Base-by-base conservation (phyloP, 2,329 filamentous ascomycete genomes). In the Phialocephala subalpina region DNA sequence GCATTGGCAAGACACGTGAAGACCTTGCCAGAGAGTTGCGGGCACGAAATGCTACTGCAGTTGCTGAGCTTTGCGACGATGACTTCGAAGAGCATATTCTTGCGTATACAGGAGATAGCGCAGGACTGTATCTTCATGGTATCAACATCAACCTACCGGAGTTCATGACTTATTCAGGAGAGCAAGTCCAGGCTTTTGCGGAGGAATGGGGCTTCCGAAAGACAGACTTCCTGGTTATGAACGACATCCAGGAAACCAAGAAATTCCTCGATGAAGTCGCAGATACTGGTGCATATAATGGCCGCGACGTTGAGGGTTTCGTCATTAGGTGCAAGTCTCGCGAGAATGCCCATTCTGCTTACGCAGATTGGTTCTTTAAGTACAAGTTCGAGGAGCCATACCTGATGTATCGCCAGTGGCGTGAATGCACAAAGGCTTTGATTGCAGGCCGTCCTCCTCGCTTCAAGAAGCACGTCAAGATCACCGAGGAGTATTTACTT, bases 381-480 rank as follows among this genome's bases (percentile, higher is more conserved):
- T 99, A 94, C 87, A 99, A 99, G 81, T 99, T 99, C 67, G 96
- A 99, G 76, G 96, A 99, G 80, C 96, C 96, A 0, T 99, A 99
- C 77, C 82, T 99, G 67, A 97, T 99, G 93, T 99, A 98, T 80
- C 90, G 96, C 27, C 96, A 99, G 81, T 99, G 96, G 96, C 90
- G 96, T 68, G 96, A 99, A 81, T 97, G 92, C 77, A 99, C 96
- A 49, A 98, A 97, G 78, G 87, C 92, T 5, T 80, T 98, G 64
- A 97, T 99, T 71, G 76, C 85, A 1, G 91, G 91, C 16, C 91
- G 87, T 72, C 80, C 87, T 45, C 93, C 94, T 12, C 91, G 86
- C 70, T 92, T 87, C 81, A 94, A 89, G 81, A 98, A 98, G 79
- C 96, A 99, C 78, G 82, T 87, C 72, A 87, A 90, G 71, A 96